Percentiles rank a stretch among this genome's conserved stretches.
Evolutionary conservation across 1,284 basidiomycete species (phyloP).

Genomic region (Boletus calvinii): DNA sequence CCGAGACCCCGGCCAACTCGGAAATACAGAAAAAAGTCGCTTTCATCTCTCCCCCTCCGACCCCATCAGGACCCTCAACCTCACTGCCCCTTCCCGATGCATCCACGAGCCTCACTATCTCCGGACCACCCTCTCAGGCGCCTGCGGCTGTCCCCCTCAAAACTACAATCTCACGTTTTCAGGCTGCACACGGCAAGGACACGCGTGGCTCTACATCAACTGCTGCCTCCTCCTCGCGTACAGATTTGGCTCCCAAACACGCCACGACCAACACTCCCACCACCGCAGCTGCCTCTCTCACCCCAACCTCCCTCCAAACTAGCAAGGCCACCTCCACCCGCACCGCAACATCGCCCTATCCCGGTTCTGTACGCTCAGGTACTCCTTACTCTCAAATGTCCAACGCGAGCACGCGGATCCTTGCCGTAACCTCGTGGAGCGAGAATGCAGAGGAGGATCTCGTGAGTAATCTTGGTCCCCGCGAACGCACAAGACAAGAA

Average conservation of each 20-base stretch:
- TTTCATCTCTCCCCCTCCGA: constrained; percentile 76
- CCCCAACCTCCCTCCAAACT: constrained; percentile 36
- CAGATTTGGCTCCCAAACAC: constrained; percentile 42
- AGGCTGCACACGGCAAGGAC: constrained; percentile 67
- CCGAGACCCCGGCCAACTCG: constrained; percentile 34
- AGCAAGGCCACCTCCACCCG: constrained; percentile 56
- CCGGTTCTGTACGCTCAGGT: constrained; percentile 66
- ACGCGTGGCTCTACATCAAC: constrained; percentile 63
- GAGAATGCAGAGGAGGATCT: constrained; percentile 95
- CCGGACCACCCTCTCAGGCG: constrained; percentile 40
- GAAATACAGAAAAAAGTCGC: constrained; percentile 79
- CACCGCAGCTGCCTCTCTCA: constrained; percentile 46
- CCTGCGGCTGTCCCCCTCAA: constrained; percentile 43
- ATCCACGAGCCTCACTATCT: constrained; percentile 37
- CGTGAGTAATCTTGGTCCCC: constrained; percentile 87
- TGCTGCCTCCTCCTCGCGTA: constrained; percentile 54
- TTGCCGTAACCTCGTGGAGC: constrained; percentile 88
- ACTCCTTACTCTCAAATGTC: constrained; percentile 80
- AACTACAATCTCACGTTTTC: constrained; percentile 72
- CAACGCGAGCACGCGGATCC: constrained; percentile 63
- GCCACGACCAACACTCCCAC: constrained; percentile 39
- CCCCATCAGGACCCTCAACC: constrained; percentile 45
- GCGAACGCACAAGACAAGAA: constrained; percentile 95
- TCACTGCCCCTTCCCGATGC: constrained; percentile 37
- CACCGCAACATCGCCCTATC: constrained; percentile 59